phyloP scores from a whole-genome alignment of 2,329 filamentous ascomycete species.

The Epicoccum nigrum region DNA sequence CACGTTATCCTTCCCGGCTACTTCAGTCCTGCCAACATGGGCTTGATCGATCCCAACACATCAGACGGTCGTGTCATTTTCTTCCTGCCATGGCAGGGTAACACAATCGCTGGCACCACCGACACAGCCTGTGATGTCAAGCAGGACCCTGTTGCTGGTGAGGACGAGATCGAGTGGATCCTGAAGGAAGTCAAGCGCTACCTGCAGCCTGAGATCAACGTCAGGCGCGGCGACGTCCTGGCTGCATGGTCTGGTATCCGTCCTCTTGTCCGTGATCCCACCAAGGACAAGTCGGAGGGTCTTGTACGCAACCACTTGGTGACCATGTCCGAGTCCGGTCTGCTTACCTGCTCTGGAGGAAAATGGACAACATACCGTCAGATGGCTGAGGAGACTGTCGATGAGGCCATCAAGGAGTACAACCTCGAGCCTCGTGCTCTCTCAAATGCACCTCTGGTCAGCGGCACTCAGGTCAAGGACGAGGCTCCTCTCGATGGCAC shows the following conservation, averaged over 20 bases:
- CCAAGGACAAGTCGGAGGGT: slow-evolving; percentile 83
- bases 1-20: slow-evolving; percentile 88
- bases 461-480: slow-evolving; percentile 75
- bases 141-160: slow-evolving; percentile 75
- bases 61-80: slow-evolving; percentile 91
- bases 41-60: slow-evolving; percentile 82
- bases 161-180: slow-evolving; percentile 89
- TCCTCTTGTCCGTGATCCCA: slow-evolving; percentile 83
- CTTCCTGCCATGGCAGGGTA: slow-evolving; percentile 92
- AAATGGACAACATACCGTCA: slow-evolving; percentile 95
- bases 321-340: slow-evolving; percentile 76
- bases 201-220: slow-evolving; percentile 81
- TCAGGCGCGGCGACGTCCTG: slow-evolving; percentile 84
- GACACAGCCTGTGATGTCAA: slow-evolving; percentile 77
- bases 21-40: slow-evolving; percentile 85
- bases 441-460: slow-evolving; percentile 68
- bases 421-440: slow-evolving; percentile 64
- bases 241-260: slow-evolving; percentile 90
- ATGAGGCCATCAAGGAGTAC: slow-evolving; percentile 76
- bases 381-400: slow-evolving; percentile 90
- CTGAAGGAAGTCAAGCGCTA: slow-evolving; percentile 82
- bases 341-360: slow-evolving; percentile 84
- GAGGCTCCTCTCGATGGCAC: slow-evolving; percentile 72
- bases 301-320: slow-evolving; percentile 87
- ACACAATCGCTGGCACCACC: slow-evolving; percentile 88